Conservation (phyloP, 2,329 filamentous ascomycete species). For the Fusarium napiforme region DNA sequence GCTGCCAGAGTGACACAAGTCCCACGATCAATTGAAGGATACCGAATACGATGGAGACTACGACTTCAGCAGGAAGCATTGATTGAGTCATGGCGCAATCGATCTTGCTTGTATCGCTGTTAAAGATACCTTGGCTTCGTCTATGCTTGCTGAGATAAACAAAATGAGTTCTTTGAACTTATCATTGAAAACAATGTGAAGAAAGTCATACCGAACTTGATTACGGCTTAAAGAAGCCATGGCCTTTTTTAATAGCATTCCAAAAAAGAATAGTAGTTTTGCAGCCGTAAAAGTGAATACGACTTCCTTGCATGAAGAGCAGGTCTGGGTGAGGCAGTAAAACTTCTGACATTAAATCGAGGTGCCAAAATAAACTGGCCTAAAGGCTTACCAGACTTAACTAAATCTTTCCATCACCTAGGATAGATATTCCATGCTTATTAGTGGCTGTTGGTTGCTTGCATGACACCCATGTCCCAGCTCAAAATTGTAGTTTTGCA, state of each 20-base stretch:
- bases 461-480: not conserved
- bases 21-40: not conserved
- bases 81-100: not conserved
- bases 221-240: rapidly evolving
- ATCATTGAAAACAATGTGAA: rapidly evolving
- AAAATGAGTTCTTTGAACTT: not conserved
- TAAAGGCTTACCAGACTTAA: rapidly evolving
- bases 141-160: too few relatives aligned
- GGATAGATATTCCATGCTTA: not conserved
- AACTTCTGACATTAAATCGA: not conserved
- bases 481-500: not conserved
- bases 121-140: rapidly evolving
- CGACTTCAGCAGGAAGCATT: not conserved
- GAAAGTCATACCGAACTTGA: rapidly evolving
- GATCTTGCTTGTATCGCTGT: not conserved
- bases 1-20: not conserved
- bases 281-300: not conserved
- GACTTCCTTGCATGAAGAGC: not conserved
- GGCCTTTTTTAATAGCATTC: too few relatives aligned
- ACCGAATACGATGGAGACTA: not conserved
- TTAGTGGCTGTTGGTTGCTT: not conserved
- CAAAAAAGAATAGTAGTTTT: not conserved
- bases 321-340: rapidly evolving
- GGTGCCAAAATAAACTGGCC: not conserved
- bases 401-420: rapidly evolving